Evolutionary conservation across 2,329 filamentous ascomycete species (phyloP).

Genomic region (Ilyonectria destructans): DNA sequence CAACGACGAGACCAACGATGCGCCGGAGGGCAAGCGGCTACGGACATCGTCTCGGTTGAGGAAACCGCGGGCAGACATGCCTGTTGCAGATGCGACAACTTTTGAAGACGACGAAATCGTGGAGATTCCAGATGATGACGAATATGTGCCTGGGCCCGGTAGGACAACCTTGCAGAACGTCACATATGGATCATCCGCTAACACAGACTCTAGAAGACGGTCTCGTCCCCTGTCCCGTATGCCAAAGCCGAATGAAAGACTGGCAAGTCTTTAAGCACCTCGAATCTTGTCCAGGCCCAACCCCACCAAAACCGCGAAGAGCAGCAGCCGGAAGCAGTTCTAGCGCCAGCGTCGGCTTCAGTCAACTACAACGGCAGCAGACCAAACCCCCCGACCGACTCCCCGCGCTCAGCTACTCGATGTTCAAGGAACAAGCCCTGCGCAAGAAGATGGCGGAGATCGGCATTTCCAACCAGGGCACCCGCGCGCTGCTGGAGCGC

Average conservation of each 20-base stretch:
- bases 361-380: constrained; percentile 47
- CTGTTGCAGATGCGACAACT: constrained; percentile 36
- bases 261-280: constrained; percentile 85
- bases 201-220: constrained; percentile 73
- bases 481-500: constrained; percentile 79
- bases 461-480: constrained; percentile 81
- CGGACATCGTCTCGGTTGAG: constrained; percentile 68
- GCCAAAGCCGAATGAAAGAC: constrained; percentile 84
- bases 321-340: constrained; percentile 27
- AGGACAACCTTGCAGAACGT: background rate
- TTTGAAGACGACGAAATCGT: constrained; percentile 45
- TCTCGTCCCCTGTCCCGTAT: constrained; percentile 88
- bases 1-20: constrained; percentile 47
- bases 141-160: constrained; percentile 52
- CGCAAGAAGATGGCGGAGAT: constrained; percentile 87
- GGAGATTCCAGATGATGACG: constrained; percentile 49
- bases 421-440: constrained; percentile 85
- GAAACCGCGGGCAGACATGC: constrained; percentile 58
- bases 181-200: constrained; percentile 22
- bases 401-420: constrained; percentile 87
- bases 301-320: constrained; percentile 27
- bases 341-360: constrained; percentile 30
- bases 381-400: constrained; percentile 73
- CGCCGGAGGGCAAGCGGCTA: constrained; percentile 63
- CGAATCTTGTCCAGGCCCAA: constrained; percentile 72